Evolutionary conservation across 2,329 filamentous ascomycete species (phyloP).

Genomic region (Xylaria sp.): DNA sequence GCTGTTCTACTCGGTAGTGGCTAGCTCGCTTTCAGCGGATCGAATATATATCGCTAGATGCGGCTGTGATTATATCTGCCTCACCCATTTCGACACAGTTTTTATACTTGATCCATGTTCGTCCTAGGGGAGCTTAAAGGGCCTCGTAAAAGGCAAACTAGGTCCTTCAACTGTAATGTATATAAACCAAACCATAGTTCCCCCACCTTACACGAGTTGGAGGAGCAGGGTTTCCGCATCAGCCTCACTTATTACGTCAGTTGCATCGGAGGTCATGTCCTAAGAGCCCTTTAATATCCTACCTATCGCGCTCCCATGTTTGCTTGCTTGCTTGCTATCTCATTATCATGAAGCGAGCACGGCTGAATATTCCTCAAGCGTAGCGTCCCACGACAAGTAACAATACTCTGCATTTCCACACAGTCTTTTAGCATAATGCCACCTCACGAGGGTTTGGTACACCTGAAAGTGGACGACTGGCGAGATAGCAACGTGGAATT

Average conservation of each 20-base stretch:
- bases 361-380: not conserved
- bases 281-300: not conserved
- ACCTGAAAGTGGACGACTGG: conserved; percentile 73
- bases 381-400: not conserved
- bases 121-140: not conserved
- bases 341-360: not conserved
- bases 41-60: too few species aligned
- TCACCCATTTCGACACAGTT: too few species aligned
- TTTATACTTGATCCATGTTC: too few species aligned
- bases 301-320: not conserved
- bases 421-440: conserved; percentile 59
- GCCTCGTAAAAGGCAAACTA: too few species aligned
- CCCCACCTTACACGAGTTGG: conserved; percentile 35
- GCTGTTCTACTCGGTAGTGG: too few species aligned
- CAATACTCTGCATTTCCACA: not conserved
- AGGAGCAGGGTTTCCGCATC: conserved; percentile 21
- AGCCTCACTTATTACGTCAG: conserved; percentile 43
- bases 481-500: conserved; percentile 76
- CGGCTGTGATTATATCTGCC: too few species aligned
- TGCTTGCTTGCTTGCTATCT: not conserved
- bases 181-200: conserved; percentile 4
- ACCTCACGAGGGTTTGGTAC: conserved; percentile 70
- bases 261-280: conserved; percentile 19
- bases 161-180: too few species aligned
- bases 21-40: too few species aligned